A percentile compares a stretch with the other conserved stretches of the same genome.
These are phyloP conservation scores for Dictyostelium capitatum DNA, from an alignment of 78 protist species.

Conservation along the genomic window DNA sequence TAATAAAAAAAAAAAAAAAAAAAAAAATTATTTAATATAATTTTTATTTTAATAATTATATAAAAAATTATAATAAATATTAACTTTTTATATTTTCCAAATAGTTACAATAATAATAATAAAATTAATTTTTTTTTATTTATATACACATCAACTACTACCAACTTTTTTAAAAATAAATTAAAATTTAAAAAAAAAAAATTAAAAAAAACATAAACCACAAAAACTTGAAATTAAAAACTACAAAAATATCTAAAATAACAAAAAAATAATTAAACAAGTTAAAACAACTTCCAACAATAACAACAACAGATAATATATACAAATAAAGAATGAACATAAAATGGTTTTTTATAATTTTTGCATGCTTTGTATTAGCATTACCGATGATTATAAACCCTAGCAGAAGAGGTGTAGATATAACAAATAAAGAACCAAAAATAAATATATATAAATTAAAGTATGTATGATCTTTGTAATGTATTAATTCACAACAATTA, in stretches of 20 bases:
- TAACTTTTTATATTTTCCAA: too few species aligned
- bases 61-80: too few species aligned
- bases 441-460: background rate
- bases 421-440: background rate
- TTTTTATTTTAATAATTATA: too few species aligned
- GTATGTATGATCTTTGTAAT: background rate
- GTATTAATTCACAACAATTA: too few species aligned
- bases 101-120: too few species aligned
- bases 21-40: too few species aligned
- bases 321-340: background rate
- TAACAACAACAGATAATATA: background rate
- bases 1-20: too few species aligned
- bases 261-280: background rate
- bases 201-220: too few species aligned
- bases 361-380: background rate
- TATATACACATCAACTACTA: too few species aligned
- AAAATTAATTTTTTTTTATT: too few species aligned
- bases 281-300: background rate
- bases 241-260: background rate
- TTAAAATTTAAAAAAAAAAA: too few species aligned
- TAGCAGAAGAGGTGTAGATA: background rate
- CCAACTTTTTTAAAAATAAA: too few species aligned
- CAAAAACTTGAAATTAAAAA: background rate
- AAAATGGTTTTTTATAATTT: conserved; percentile 3
- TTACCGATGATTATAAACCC: background rate